phyloP scores from a whole-genome alignment of 139 green algal genomes.

The Chlorella sp. region DNA sequence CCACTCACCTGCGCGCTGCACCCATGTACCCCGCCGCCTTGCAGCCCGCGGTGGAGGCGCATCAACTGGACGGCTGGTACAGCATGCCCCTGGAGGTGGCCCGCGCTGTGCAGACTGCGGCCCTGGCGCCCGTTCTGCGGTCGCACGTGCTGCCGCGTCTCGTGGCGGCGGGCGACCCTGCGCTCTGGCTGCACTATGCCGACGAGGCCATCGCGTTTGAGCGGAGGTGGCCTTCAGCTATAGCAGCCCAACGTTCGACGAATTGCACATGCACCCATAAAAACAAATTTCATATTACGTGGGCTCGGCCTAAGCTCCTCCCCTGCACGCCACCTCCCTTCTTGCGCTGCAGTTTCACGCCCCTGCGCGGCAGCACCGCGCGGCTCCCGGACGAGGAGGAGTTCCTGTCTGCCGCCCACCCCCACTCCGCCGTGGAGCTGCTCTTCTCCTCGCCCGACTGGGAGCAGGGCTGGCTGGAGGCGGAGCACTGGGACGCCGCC shows the following conservation, averaged over 20 bases:
- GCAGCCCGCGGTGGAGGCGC: neutral
- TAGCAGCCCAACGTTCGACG: too few relatives aligned
- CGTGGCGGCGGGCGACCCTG: conserved; percentile 4
- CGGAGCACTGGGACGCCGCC: conserved; percentile 45
- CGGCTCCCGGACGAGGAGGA: conserved; percentile 8
- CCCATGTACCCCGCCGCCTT: neutral
- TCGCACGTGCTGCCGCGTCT: conserved; percentile 52
- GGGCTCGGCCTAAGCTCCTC: too few relatives aligned
- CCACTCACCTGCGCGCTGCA: neutral
- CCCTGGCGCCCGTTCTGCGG: conserved; percentile 29
- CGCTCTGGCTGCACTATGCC: conserved; percentile 49
- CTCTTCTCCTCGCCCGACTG: conserved; percentile 31
- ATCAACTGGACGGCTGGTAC: conserved; percentile 22
- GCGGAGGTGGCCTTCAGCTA: too few relatives aligned
- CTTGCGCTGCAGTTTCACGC: conserved; percentile 1
- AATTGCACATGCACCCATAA: too few relatives aligned
- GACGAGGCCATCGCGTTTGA: conserved; percentile 50
- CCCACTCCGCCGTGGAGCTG: conserved; percentile 25
- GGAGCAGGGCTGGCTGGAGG: conserved; percentile 40
- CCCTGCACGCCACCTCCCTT: neutral
- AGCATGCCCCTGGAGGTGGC: conserved; percentile 50
- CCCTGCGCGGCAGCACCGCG: conserved; percentile 21
- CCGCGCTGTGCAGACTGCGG: conserved; percentile 32
- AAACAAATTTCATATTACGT: too few relatives aligned
- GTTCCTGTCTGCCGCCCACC: conserved; percentile 4